These are phyloP conservation scores for Penicillium manginii DNA, from an alignment of 495 filamentous ascomycete genomes.

Conservation along the genomic window DNA sequence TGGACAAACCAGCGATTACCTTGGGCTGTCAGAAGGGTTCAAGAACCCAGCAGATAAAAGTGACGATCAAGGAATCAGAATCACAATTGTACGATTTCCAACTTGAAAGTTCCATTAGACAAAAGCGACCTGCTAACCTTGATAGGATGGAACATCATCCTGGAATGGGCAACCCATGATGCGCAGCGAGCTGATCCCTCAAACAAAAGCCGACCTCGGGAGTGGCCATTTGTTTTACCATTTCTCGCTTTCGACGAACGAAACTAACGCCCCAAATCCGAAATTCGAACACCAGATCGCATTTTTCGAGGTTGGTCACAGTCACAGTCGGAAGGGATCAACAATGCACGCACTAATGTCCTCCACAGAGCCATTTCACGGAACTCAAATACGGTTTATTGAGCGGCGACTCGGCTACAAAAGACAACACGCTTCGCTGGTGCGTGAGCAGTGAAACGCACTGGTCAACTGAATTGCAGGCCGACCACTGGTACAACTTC, in stretches of 20 bases:
- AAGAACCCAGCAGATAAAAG: constrained; percentile 70
- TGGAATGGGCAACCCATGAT: constrained; percentile 66
- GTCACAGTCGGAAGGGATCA: too few relatives aligned
- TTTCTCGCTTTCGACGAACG: constrained; percentile 64
- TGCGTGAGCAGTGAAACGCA: constrained; percentile 53
- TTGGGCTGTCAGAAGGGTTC: constrained; percentile 57
- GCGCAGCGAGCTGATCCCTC: constrained; percentile 68
- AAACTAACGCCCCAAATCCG: constrained; percentile 61
- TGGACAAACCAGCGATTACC: constrained; percentile 56
- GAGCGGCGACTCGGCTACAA: constrained; percentile 40
- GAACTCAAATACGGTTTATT: constrained; percentile 69
- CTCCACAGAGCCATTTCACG: constrained; percentile 66
- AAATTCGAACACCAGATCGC: constrained; percentile 73
- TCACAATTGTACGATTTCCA: constrained; percentile 60
- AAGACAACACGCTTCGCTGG: constrained; percentile 58
- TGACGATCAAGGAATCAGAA: constrained; percentile 66
- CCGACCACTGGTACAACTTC: constrained; percentile 73
- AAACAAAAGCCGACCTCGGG: constrained; percentile 65
- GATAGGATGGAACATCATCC: constrained; percentile 57
- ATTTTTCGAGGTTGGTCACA: constrained; percentile 57
- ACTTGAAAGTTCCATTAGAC: not conserved
- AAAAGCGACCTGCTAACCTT: not conserved
- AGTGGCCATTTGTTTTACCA: constrained; percentile 69
- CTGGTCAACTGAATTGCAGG: constrained; percentile 54
- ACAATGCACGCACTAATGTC: constrained; percentile 11